Percentiles rank a stretch among this genome's conserved stretches.
Conservation (phyloP, 2,329 filamentous ascomycete genomes). For the Botryosphaeria dothidea region DNA sequence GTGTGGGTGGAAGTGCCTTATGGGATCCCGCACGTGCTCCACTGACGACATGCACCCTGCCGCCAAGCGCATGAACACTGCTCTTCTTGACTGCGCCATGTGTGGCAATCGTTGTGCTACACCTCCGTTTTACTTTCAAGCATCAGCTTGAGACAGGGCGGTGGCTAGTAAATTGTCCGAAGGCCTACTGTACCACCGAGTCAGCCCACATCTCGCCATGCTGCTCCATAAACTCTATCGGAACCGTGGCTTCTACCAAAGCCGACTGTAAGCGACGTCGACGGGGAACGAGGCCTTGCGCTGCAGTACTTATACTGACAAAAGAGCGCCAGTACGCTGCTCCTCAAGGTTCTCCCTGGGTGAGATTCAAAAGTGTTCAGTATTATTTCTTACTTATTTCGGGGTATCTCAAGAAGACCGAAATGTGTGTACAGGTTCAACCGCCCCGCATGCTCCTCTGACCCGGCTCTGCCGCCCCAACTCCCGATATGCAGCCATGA, state of each 20-base stretch:
- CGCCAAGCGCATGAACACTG: not conserved
- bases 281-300: not conserved
- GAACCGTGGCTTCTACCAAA: not conserved
- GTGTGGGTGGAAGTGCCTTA: not conserved
- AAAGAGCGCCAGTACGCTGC: not conserved
- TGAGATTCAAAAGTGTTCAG: not conserved
- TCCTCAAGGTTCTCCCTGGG: too few relatives aligned
- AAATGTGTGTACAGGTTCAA: slow-evolving; percentile 6
- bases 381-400: slow-evolving; percentile 18
- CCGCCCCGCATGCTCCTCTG: not conserved
- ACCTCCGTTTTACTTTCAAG: not conserved
- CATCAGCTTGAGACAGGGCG: not conserved
- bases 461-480: slow-evolving; percentile 5
- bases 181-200: not conserved
- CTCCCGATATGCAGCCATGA: slow-evolving; percentile 16
- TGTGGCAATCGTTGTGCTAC: not conserved
- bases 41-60: slow-evolving; percentile 4
- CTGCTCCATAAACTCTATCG: not conserved
- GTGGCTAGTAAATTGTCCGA: not conserved
- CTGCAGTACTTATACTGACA: too few relatives aligned
- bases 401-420: slow-evolving; percentile 20
- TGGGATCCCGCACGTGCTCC: not conserved
- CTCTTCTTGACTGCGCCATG: not conserved
- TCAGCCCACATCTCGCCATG: not conserved
- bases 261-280: not conserved